These are phyloP conservation scores for Stephanodiscus minutulus DNA, from an alignment of 108 stramenopile genomes.

Conservation along the genomic window DNA sequence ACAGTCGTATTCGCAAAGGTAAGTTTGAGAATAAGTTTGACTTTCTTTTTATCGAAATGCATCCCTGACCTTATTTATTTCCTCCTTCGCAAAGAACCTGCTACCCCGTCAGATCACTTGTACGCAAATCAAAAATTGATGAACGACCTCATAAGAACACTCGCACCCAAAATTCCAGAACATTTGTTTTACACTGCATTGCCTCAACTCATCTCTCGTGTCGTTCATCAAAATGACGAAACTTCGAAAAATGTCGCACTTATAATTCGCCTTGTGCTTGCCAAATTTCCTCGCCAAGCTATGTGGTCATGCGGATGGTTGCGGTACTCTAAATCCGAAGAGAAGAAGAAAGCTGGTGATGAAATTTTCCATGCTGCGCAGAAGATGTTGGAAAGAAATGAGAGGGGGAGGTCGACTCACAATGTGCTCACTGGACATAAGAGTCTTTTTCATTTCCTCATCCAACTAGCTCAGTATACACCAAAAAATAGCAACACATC, in stretches of 20 bases:
- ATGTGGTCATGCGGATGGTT: constrained; percentile 92
- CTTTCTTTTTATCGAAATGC: background rate
- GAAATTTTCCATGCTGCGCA: constrained; percentile 77
- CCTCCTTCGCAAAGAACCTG: constrained; percentile 3
- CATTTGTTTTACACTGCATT: constrained; percentile 82
- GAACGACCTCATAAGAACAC: constrained; percentile 62
- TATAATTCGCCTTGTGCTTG: constrained; percentile 70
- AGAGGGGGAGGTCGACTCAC: constrained; percentile 39
- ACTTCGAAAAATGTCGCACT: constrained; percentile 61
- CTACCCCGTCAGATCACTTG: constrained; percentile 13
- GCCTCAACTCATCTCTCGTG: constrained; percentile 81
- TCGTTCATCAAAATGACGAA: constrained; percentile 62
- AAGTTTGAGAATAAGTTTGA: background rate
- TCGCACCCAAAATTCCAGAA: constrained; percentile 60
- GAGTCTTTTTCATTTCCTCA: constrained; percentile 64
- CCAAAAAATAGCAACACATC: constrained; percentile 26
- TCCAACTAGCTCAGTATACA: constrained; percentile 56
- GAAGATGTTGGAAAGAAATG: constrained; percentile 52
- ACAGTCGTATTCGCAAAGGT: constrained; percentile 12
- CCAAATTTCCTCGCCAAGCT: constrained; percentile 78
- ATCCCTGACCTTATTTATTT: background rate
- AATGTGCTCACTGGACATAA: constrained; percentile 58
- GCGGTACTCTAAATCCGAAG: constrained; percentile 55
- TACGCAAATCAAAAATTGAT: constrained; percentile 54
- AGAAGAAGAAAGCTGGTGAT: constrained; percentile 63